Conservation (phyloP, 2,329 filamentous ascomycete genomes). For the Chaetomiaceae sp. region DNA sequence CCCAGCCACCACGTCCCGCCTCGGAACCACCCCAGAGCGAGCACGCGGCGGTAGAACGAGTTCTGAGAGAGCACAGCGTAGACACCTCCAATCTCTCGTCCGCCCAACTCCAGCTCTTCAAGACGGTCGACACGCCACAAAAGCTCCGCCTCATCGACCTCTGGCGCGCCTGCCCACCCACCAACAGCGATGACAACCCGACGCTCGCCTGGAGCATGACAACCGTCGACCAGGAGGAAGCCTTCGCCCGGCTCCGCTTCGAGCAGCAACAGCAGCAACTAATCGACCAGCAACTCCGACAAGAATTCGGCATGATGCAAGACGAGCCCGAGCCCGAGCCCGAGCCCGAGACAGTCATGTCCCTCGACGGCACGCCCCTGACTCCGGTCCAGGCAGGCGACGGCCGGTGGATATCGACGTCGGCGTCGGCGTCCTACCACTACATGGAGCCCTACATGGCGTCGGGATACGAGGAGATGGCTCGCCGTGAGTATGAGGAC, state of each 20-base stretch:
- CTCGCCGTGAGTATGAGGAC: slow-evolving; percentile 59
- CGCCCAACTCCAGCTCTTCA: slow-evolving; percentile 75
- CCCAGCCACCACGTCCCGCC: slow-evolving; percentile 41
- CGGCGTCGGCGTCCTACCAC: slow-evolving; percentile 28
- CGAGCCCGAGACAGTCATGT: slow-evolving; percentile 37
- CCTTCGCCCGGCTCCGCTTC: slow-evolving; percentile 58
- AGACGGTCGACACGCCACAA: slow-evolving; percentile 67
- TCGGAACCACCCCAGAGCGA: slow-evolving; percentile 50
- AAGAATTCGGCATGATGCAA: slow-evolving; percentile 11
- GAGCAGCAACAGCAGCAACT: slow-evolving; percentile 45
- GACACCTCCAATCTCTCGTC: slow-evolving; percentile 65
- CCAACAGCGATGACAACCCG: slow-evolving; percentile 50
- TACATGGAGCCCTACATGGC: slow-evolving; percentile 79
- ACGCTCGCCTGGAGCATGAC: slow-evolving; percentile 51
- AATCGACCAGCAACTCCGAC: slow-evolving; percentile 33
- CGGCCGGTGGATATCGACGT: slow-evolving; percentile 44
- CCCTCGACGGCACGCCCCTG: slow-evolving; percentile 50
- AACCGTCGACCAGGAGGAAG: slow-evolving; percentile 53
- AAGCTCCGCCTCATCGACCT: slow-evolving; percentile 73
- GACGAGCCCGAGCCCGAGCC: slow-evolving; percentile 21
- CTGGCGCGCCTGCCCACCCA: slow-evolving; percentile 76
- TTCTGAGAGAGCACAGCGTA: slow-evolving; percentile 64
- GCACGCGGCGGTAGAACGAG: slow-evolving; percentile 48
- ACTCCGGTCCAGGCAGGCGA: slow-evolving; percentile 49
- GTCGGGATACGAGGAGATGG: slow-evolving; percentile 70